Percentiles rank a stretch among this genome's conserved stretches.
phyloP scores from a whole-genome alignment of 768 basidiomycete genomes.

The Kwoniella dejecticola region DNA sequence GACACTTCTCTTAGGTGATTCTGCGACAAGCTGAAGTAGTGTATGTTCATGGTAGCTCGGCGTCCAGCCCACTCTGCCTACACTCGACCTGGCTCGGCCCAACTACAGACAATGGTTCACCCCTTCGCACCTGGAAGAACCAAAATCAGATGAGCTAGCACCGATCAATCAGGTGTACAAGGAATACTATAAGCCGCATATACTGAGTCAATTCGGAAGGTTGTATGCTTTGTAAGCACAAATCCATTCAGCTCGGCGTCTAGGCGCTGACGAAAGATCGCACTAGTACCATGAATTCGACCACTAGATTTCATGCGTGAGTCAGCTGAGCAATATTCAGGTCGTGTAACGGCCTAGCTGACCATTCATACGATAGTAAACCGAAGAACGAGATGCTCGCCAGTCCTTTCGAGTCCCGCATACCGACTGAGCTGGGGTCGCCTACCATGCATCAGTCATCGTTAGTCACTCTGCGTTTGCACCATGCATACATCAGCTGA shows the following conservation, averaged over 20 bases:
- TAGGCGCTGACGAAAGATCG: not conserved
- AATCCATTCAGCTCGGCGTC: too few species aligned
- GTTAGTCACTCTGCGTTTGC: slow-evolving; percentile 9
- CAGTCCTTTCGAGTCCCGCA: slow-evolving; percentile 50
- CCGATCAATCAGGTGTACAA: slow-evolving; percentile 64
- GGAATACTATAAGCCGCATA: slow-evolving; percentile 66
- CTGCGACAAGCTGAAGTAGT: too few species aligned
- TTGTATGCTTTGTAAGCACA: slow-evolving; percentile 51
- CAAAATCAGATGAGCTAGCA: slow-evolving; percentile 58
- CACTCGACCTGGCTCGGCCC: slow-evolving; percentile 62
- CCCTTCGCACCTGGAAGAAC: slow-evolving; percentile 57
- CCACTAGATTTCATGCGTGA: slow-evolving; percentile 44
- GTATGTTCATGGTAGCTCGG: slow-evolving; percentile 30
- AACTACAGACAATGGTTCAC: slow-evolving; percentile 87
- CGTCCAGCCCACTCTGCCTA: slow-evolving; percentile 38
- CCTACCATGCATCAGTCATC: slow-evolving; percentile 14
- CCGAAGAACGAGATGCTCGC: slow-evolving; percentile 35
- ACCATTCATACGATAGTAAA: slow-evolving; percentile 20
- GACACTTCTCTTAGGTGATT: too few species aligned
- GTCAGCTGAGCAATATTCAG: slow-evolving; percentile 2
- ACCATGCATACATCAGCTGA: not conserved
- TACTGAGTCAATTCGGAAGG: slow-evolving; percentile 58
- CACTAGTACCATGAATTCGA: slow-evolving; percentile 55
- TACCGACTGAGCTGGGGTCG: slow-evolving; percentile 23
- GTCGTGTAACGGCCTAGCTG: not conserved